Percentiles rank a stretch among this genome's conserved stretches.
These are phyloP conservation scores for Nigrospora oryzae DNA, from an alignment of 2,329 filamentous ascomycete species.

Conservation along the genomic window DNA sequence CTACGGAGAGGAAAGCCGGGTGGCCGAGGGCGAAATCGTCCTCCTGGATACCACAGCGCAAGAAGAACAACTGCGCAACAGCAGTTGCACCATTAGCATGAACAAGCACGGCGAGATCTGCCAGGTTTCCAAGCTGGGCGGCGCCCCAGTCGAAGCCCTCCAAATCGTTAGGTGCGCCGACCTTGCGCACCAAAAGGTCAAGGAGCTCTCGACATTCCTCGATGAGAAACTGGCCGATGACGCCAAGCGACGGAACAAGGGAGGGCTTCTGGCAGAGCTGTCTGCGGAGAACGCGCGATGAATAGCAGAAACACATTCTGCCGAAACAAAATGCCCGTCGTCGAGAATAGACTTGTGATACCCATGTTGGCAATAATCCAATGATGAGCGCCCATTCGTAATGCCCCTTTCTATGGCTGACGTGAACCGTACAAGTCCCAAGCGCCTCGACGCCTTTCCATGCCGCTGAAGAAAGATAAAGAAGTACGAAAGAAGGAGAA, in stretches of 20 bases:
- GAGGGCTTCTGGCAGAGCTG: conserved; percentile 68
- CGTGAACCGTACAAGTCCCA: too few species aligned
- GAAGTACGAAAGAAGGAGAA: not conserved
- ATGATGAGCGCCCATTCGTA: too few species aligned
- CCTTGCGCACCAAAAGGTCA: conserved; percentile 68
- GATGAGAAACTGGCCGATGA: conserved; percentile 70
- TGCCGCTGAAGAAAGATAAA: not conserved
- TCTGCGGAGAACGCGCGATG: conserved; percentile 78
- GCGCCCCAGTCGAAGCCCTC: conserved; percentile 71
- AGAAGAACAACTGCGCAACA: conserved; percentile 69
- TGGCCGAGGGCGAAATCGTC: conserved; percentile 48
- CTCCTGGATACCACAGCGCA: conserved; percentile 64
- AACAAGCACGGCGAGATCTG: conserved; percentile 88
- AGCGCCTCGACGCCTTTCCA: not conserved
- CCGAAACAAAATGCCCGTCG: conserved; percentile 9
- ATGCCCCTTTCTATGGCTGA: too few species aligned
- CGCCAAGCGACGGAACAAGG: conserved; percentile 66
- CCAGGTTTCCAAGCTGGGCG: conserved; percentile 85
- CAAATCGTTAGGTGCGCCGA: conserved; percentile 68
- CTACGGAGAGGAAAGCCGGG: conserved; percentile 50
- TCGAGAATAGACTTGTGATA: conserved; percentile 19
- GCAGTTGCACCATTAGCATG: conserved; percentile 72
- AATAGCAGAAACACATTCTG: conserved; percentile 7
- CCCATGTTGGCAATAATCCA: conserved; percentile 12
- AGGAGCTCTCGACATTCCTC: conserved; percentile 68